These are phyloP conservation scores for Solanum medicagineum DNA, from an alignment of 257 asterid genomes.

Conservation along the genomic window DNA sequence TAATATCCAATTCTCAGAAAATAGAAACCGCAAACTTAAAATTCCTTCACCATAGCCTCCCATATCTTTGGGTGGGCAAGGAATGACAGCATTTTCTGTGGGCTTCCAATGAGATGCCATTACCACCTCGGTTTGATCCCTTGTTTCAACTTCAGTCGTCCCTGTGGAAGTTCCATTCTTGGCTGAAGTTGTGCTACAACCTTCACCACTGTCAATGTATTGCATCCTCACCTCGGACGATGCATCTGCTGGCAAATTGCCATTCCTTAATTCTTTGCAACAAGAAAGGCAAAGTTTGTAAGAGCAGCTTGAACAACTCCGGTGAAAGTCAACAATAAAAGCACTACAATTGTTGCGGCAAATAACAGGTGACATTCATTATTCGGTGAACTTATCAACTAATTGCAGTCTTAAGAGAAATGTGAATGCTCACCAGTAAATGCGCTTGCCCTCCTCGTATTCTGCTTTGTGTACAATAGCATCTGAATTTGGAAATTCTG, in stretches of 20 bases:
- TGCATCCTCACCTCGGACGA: not conserved
- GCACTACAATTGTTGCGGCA: not conserved
- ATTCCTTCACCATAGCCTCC: too few species aligned
- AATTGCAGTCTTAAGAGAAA: not conserved
- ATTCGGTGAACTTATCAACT: not conserved
- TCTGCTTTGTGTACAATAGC: not conserved
- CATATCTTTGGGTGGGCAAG: too few species aligned
- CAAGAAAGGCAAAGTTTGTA: conserved; percentile 51
- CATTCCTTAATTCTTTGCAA: conserved; percentile 64
- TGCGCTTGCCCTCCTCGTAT: conserved; percentile 19
- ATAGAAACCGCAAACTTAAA: too few species aligned
- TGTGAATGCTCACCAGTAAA: conserved; percentile 48
- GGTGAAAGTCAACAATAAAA: too few species aligned
- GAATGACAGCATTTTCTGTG: too few species aligned
- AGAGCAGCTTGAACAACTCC: too few species aligned
- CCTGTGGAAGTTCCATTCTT: not conserved
- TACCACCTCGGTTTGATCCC: too few species aligned
- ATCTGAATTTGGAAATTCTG: conserved; percentile 24
- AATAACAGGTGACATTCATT: not conserved
- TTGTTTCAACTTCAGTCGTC: too few species aligned
- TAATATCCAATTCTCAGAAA: too few species aligned
- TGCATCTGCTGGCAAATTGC: conserved; percentile 33
- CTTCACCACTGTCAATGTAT: conserved; percentile 18
- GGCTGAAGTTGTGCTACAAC: not conserved
- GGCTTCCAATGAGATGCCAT: too few species aligned